Conservation (phyloP, 345 rosid species). For the Physaria fendleri region DNA sequence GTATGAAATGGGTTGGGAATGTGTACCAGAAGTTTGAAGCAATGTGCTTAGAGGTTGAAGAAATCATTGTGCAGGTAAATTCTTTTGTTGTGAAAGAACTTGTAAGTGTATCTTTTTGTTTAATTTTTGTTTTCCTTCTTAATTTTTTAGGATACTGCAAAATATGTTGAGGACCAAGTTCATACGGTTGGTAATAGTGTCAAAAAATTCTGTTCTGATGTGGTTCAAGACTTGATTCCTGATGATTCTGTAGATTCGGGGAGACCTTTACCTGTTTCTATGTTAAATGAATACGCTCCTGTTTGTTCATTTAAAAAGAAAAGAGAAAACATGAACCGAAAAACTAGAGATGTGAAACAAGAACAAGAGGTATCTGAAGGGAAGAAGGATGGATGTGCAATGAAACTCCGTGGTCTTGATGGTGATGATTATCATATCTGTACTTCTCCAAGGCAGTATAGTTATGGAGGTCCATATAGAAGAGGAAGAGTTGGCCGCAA, state of each 20-base stretch:
- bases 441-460: slow-evolving; percentile 25
- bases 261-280: slow-evolving; percentile 1
- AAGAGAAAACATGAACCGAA: slow-evolving; percentile 29
- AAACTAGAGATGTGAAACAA: slow-evolving; percentile 25
- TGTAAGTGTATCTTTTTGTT: background rate
- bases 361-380: slow-evolving; percentile 22
- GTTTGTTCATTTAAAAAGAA: slow-evolving; percentile 34
- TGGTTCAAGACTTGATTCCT: slow-evolving; percentile 56
- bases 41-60: slow-evolving; percentile 92
- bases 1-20: slow-evolving; percentile 70
- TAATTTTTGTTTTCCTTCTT: background rate
- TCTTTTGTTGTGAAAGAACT: background rate
- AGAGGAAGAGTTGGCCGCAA: slow-evolving; percentile 26
- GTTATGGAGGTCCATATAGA: slow-evolving; percentile 23
- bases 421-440: slow-evolving; percentile 36
- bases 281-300: slow-evolving; percentile 33
- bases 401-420: slow-evolving; percentile 29
- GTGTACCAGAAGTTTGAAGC: slow-evolving; percentile 79
- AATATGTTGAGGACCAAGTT: slow-evolving; percentile 70
- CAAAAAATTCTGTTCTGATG: slow-evolving; percentile 64
- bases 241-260: slow-evolving; percentile 38
- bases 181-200: slow-evolving; percentile 75
- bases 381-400: slow-evolving; percentile 22
- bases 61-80: slow-evolving; percentile 62
- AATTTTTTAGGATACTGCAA: slow-evolving; percentile 53